Percentiles rank a stretch among this genome's conserved stretches.
phyloP scores from a whole-genome alignment of 2,329 filamentous ascomycete species.

The Xylariales sp. region DNA sequence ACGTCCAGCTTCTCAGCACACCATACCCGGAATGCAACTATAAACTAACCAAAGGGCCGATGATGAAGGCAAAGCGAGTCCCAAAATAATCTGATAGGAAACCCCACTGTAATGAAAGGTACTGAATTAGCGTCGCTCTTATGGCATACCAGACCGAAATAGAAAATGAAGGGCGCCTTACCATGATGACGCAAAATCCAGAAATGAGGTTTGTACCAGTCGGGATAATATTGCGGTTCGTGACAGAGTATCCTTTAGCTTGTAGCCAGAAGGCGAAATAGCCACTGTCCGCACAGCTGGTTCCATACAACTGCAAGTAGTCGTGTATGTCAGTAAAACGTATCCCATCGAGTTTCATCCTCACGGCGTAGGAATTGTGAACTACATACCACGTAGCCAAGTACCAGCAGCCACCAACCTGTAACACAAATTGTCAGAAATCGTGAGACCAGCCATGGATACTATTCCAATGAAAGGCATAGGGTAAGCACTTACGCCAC shows the following conservation, averaged over 20 bases:
- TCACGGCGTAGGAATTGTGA: background rate
- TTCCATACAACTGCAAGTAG: slow-evolving; percentile 5
- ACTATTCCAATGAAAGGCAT: no score
- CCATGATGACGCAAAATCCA: slow-evolving; percentile 3
- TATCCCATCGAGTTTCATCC: background rate
- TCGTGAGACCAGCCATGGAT: no score
- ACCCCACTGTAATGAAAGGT: slow-evolving; percentile 4
- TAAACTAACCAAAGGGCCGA: slow-evolving; percentile 3
- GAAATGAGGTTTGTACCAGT: slow-evolving; percentile 4
- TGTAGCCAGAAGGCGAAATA: slow-evolving; percentile 7
- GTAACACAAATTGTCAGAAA: background rate
- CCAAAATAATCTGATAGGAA: slow-evolving; percentile 6
- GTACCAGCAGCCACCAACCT: slow-evolving; percentile 3
- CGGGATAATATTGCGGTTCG: slow-evolving; percentile 4
- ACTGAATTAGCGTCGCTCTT: background rate
- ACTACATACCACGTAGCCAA: slow-evolving; percentile 5
- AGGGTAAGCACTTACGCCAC: slow-evolving; percentile 5
- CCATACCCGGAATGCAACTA: background rate
- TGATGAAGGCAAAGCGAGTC: slow-evolving; percentile 2
- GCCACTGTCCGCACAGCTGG: background rate
- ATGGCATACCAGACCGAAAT: background rate
- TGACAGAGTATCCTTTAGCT: slow-evolving; percentile 4
- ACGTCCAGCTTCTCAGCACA: background rate
- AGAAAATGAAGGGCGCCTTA: background rate
- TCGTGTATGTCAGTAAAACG: background rate